phyloP scores from a whole-genome alignment of 2,329 filamentous ascomycete species.

The Diaporthe velutina region DNA sequence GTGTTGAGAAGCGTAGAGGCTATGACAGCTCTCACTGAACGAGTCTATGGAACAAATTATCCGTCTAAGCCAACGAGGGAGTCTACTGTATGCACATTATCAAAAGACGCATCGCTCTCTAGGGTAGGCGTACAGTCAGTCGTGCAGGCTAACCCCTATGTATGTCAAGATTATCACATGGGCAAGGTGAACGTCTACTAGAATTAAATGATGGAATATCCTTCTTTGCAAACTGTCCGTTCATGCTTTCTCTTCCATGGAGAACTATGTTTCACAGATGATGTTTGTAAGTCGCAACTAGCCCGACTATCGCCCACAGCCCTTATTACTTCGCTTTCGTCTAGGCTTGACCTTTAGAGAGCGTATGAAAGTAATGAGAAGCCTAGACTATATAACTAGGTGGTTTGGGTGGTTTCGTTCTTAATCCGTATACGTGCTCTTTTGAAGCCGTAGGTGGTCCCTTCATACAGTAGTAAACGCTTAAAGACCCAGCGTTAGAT shows the following conservation, averaged over 20 bases:
- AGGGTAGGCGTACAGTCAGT: background rate
- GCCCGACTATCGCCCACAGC: background rate
- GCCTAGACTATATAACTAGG: too few relatives aligned
- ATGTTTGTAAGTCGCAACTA: background rate
- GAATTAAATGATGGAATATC: background rate
- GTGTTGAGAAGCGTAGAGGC: background rate
- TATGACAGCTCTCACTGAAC: background rate
- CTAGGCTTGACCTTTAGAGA: background rate
- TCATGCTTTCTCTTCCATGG: background rate
- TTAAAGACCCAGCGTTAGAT: too few relatives aligned
- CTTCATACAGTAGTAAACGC: too few relatives aligned
- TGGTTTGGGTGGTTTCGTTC: too few relatives aligned
- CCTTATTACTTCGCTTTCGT: background rate
- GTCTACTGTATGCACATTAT: background rate
- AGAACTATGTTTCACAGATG: background rate
- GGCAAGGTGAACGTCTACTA: background rate
- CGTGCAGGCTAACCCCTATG: background rate
- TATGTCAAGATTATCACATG: background rate
- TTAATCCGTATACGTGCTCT: too few relatives aligned
- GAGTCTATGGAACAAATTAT: background rate
- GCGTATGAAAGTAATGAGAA: too few relatives aligned
- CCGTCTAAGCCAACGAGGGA: background rate
- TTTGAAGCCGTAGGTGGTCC: too few relatives aligned
- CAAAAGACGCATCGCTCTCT: background rate
- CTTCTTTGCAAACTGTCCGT: background rate